Evolutionary conservation across 2,329 filamentous ascomycete species (phyloP).

Genomic region (Curvularia lunata): DNA sequence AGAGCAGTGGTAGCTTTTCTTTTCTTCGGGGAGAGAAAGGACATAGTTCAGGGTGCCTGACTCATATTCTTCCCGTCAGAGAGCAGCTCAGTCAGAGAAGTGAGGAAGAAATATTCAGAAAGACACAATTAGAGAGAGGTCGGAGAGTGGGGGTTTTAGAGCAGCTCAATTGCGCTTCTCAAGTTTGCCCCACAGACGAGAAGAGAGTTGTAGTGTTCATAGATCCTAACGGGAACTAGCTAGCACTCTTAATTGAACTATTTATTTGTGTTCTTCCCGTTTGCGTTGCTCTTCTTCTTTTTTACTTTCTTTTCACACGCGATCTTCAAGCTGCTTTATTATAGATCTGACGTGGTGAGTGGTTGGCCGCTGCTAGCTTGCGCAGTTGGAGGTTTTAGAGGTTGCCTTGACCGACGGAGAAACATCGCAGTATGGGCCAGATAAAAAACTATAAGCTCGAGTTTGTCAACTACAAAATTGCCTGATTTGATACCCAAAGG

Average conservation of each 20-base stretch:
- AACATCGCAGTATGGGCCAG: neutral
- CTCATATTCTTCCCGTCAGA: neutral
- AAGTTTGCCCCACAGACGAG: neutral
- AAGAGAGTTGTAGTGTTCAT: neutral
- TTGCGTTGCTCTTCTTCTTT: neutral
- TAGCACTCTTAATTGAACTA: neutral
- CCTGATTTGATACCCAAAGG: neutral
- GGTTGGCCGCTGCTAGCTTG: neutral
- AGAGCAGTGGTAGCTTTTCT: neutral
- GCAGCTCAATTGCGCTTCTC: neutral
- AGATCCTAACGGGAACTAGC: neutral
- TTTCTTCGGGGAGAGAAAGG: neutral
- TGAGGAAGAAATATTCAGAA: neutral
- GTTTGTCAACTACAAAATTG: neutral
- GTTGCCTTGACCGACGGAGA: neutral
- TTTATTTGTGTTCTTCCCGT: neutral
- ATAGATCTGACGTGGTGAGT: neutral
- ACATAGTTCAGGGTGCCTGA: neutral
- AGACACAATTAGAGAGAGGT: neutral
- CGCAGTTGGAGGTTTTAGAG: neutral
- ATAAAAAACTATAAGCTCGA: neutral
- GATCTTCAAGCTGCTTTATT: neutral
- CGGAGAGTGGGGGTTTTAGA: neutral
- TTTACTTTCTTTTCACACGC: neutral
- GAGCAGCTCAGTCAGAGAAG: neutral